Evolutionary conservation across 208 protist species (phyloP).

Genomic region (Crithidia thermophila): DNA sequence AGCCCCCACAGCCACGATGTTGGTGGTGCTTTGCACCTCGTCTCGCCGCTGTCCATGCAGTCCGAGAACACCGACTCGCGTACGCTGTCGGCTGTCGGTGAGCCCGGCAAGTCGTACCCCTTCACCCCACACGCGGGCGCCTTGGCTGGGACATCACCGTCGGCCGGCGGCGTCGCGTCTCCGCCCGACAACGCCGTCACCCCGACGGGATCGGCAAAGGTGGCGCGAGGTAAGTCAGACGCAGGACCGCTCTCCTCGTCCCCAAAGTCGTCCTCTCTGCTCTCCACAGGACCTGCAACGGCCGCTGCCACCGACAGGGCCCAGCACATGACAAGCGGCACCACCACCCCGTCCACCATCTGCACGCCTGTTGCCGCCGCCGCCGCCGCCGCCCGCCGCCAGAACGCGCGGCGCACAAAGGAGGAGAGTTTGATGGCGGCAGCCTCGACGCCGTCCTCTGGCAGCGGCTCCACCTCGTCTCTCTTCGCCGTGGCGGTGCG

Average conservation of each 20-base stretch:
- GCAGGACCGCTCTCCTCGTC: too few relatives aligned
- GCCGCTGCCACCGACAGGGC: neutral
- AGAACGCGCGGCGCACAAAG: neutral
- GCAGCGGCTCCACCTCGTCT: neutral
- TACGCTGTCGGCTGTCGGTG: conserved; percentile 2
- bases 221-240: too few relatives aligned
- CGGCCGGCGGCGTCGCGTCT: neutral
- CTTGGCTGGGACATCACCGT: too few relatives aligned
- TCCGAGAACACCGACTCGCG: neutral
- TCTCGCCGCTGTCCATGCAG: conserved; percentile 14
- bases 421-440: neutral
- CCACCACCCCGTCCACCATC: neutral
- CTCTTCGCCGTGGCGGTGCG: conserved; percentile 10
- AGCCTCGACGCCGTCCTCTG: neutral
- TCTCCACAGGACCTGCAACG: neutral
- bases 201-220: too few relatives aligned
- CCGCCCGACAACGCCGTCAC: too few relatives aligned
- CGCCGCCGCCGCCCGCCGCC: neutral
- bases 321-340: neutral
- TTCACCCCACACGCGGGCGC: neutral
- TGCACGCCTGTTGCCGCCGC: neutral
- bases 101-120: conserved; percentile 1
- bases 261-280: too few relatives aligned
- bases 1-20: neutral
- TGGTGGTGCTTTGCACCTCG: neutral